Evolutionary conservation across 495 filamentous ascomycete species (phyloP), one percentile per base, ranked within the genome.

Genomic region (Aspergillus funiculosus): DNA sequence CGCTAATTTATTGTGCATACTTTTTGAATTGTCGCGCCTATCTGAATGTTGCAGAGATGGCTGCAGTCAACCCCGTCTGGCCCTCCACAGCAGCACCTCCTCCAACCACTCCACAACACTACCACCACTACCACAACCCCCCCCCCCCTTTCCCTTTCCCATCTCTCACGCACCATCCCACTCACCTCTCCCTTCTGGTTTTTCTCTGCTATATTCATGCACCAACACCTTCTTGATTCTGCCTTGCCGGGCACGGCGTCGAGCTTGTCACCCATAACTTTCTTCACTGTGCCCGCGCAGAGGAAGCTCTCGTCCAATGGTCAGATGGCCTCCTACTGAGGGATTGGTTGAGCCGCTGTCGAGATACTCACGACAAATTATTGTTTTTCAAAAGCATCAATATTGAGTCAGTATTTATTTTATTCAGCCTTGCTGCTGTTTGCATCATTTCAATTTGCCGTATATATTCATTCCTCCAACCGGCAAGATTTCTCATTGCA

Each of bases 201-300:
- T 41, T 41, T 24, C 15, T 47, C 34, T 43, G 28, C 42, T 48
- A 50, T 60, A 52, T 56, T 55, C 49, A 55, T 60, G 58, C 51
- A 51, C 44, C 31, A 50, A 49, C 46, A 43, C 39, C 17, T 39
- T 47, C 14, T 32, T 41, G 56, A 68, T 50, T 68, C 67, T 67
- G 67, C 67, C 67, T 70, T 61, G 63, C 43, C 61, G 49, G 39
- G 46, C 37, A 43, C 54, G 63, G 64, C 55, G 56, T 64, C 50
- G 60, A 54, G 46, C 36, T 31, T 28, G 51, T 31, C 38, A 52
- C 43, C 57, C 48, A 29, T 54, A 54, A 61, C 54, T 43, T 43
- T 39, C 32, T 45, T 44, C 30, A 44, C 53, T 47, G 48, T 58
- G 41, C 53, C 48, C 37, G 57, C 61, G 51, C 56, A 42, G 54